phyloP scores from a whole-genome alignment of 2,329 filamentous ascomycete genomes.

The Neofusicoccum cordaticola region DNA sequence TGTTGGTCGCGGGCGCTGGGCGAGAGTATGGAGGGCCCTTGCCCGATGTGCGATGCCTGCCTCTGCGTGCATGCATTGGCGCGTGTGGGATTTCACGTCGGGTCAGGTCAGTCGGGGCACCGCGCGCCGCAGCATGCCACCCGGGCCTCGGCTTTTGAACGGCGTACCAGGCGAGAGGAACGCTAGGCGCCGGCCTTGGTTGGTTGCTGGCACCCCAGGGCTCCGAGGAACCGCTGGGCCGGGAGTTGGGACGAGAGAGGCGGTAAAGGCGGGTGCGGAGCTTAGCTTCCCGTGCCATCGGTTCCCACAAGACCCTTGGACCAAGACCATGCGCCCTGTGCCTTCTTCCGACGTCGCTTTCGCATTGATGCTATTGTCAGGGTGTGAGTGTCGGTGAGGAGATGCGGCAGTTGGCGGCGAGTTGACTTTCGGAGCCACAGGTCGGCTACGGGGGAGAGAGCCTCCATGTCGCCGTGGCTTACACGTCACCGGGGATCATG shows the following conservation, averaged over 20 bases:
- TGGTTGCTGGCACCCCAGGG: background rate
- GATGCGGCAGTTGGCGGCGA: background rate
- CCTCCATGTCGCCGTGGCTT: background rate
- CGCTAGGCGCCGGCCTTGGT: background rate
- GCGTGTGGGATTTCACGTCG: no score
- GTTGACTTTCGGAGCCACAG: background rate
- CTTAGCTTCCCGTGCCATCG: background rate
- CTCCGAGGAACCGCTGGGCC: background rate
- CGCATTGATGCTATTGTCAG: background rate
- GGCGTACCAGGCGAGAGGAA: background rate
- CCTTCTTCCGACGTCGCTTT: background rate
- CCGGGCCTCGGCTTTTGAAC: background rate
- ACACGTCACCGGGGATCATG: background rate
- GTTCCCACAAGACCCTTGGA: background rate
- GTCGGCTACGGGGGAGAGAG: background rate
- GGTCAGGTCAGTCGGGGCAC: no score
- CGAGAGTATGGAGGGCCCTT: no score
- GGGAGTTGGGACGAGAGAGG: slow-evolving; percentile 2
- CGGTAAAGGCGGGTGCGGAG: background rate
- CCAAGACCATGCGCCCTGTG: background rate
- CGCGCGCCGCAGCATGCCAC: no score
- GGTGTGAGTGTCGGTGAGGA: background rate
- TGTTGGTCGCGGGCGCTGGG: no score
- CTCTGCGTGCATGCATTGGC: no score
- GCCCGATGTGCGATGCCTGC: no score